phyloP scores from a whole-genome alignment of 2,329 filamentous ascomycete species.

The Boeremia exigua region DNA sequence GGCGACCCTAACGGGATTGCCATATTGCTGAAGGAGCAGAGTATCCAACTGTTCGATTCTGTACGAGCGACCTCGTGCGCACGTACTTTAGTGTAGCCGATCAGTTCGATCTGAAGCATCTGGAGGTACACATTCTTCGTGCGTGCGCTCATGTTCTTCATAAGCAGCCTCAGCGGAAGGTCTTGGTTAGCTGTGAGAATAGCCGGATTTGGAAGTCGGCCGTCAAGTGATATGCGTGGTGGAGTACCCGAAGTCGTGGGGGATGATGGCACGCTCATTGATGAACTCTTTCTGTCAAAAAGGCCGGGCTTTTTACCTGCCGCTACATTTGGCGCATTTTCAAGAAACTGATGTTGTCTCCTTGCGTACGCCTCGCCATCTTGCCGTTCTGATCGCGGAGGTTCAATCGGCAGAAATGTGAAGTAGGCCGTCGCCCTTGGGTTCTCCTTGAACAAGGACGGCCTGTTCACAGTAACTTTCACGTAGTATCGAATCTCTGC shows the following conservation, averaged over 20 bases:
- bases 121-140: conserved; percentile 75
- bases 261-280: conserved; percentile 23
- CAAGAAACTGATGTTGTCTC: conserved; percentile 67
- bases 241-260: conserved; percentile 30
- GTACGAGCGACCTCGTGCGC: conserved; percentile 76
- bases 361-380: conserved; percentile 85
- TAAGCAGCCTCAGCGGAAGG: conserved; percentile 78
- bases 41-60: conserved; percentile 76
- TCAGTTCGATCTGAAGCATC: conserved; percentile 79
- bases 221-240: conserved; percentile 75
- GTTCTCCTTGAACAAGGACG: conserved; percentile 89
- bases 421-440: conserved; percentile 67
- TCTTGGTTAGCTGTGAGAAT: conserved; percentile 90
- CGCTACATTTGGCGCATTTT: conserved; percentile 33
- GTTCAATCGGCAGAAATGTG: conserved; percentile 92
- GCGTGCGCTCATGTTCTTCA: conserved; percentile 75
- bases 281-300: conserved; percentile 57
- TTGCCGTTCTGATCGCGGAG: conserved; percentile 71
- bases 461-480: conserved; percentile 93
- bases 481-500: conserved; percentile 94
- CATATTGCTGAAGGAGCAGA: conserved; percentile 75
- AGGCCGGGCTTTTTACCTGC: conserved; percentile 65
- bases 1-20: conserved; percentile 69
- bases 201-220: conserved; percentile 82
- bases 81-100: conserved; percentile 79